A percentile compares a stretch with the other conserved stretches of the same genome.
Conservation (phyloP, 1,284 basidiomycete genomes). For the Filobasidium uniguttulatum region DNA sequence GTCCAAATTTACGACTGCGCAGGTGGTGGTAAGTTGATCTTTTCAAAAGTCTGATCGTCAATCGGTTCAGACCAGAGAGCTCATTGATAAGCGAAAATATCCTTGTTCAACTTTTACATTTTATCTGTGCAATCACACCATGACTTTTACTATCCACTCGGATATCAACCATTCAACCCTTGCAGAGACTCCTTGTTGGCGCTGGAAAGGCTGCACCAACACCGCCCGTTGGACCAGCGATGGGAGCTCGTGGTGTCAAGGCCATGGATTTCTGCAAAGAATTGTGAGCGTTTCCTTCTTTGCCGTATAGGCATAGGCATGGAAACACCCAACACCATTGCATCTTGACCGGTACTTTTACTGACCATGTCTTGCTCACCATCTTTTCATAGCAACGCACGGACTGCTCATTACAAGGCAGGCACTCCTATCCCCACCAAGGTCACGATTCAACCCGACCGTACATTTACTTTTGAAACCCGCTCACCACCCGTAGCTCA, state of each 20-base stretch:
- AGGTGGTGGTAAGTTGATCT: no score
- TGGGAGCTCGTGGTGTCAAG: slow-evolving; percentile 96
- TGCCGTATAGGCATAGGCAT: no score
- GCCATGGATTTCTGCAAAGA: slow-evolving; percentile 99
- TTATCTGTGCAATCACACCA: no score
- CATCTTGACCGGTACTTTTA: no score
- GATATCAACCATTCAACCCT: not conserved
- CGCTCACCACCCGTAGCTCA: slow-evolving; percentile 86
- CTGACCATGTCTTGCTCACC: no score
- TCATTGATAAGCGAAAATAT: no score
- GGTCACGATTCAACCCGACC: slow-evolving; percentile 87
- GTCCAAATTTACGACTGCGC: no score
- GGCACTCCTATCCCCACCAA: slow-evolving; percentile 79
- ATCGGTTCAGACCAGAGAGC: no score
- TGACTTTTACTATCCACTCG: no score
- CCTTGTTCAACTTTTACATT: no score
- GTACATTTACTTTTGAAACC: slow-evolving; percentile 82
- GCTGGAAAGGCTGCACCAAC: slow-evolving; percentile 93
- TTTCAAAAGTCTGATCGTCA: no score
- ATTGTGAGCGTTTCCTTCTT: slow-evolving; percentile 41
- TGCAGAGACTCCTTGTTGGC: slow-evolving; percentile 69
- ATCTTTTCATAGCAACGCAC: slow-evolving; percentile 58
- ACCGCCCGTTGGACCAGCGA: slow-evolving; percentile 89
- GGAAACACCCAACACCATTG: no score
- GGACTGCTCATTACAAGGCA: slow-evolving; percentile 72